Evolutionary conservation across 192 early-diverging fungal species (phyloP), one percentile per base, ranked within the genome.

Genomic region (Gamsiella multidivaricata): DNA sequence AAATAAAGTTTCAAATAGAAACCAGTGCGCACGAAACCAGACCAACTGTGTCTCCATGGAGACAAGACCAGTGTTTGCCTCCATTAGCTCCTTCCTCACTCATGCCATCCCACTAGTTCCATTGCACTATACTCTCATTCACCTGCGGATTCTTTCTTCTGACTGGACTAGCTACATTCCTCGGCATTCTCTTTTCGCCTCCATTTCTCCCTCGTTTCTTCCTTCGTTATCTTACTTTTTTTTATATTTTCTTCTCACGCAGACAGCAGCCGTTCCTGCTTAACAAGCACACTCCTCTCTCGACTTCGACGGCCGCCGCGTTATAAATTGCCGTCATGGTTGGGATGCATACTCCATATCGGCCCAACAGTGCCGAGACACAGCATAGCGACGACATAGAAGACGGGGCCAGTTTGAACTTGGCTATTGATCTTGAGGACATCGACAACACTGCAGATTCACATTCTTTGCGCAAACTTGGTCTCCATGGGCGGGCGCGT

Each of bases 401-500:
- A 41, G 39, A 41, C 39, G 14, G 8, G 8, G 5, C 45, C 6
- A 18, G n/a, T 26, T 5, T 0, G 7, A 25, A 41, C 20, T 23
- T 42, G 2, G 23, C 37, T 15, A 57, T 57, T 37, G 37, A 34
- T 22, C 3, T 57, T 3, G 36, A 41, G 34, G 55, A 41, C 37
- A n/a, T 2, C 37, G 57, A 59, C 23, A 41, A 43, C 23, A 8
- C 4, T 28, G 23, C 18, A 7, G 14, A 28, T n/a, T 2, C 22
- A 25, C 47, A 49, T 3, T 12, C 33, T 22, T 20, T 32, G 5
- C 53, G 43, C 12, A 75, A 49, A 33, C 47, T 66, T 41, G 74
- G 74, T 14, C 63, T 78, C 20, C 65, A 78, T 53, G 74, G 74
- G 1, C 59, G 65, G 36, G 74, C 79, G 1, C 64, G 55, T 33